phyloP scores from a whole-genome alignment of 768 basidiomycete species.

The Kwoniella europaea region DNA sequence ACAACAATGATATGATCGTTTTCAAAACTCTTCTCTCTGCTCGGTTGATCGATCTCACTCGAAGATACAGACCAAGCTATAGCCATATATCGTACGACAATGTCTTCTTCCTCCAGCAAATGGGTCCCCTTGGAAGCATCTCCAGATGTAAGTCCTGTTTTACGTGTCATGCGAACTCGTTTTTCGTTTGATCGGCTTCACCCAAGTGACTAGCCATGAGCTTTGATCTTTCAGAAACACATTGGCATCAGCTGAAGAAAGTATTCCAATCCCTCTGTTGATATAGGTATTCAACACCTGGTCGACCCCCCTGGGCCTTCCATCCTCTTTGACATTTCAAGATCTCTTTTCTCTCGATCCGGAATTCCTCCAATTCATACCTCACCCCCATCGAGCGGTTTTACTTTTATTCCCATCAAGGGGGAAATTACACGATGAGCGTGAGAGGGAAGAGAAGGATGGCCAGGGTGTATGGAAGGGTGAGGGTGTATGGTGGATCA shows the following conservation, averaged over 20 bases:
- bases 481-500: conserved; percentile 76
- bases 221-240: no score
- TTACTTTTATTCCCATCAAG: conserved; percentile 81
- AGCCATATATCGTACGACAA: conserved; percentile 6
- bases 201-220: no score
- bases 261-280: no score
- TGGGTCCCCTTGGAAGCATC: conserved; percentile 57
- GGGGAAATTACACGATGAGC: conserved; percentile 63
- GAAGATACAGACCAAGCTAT: neutral
- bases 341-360: conserved; percentile 57
- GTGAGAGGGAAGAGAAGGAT: conserved; percentile 67
- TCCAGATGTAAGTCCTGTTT: conserved; percentile 45
- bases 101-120: conserved; percentile 38
- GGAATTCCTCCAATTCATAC: conserved; percentile 73
- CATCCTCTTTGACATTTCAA: conserved; percentile 50
- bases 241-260: no score
- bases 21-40: no score
- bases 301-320: conserved; percentile 52
- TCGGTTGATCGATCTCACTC: no score
- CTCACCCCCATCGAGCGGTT: conserved; percentile 78
- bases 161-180: no score
- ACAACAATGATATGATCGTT: no score
- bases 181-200: no score
- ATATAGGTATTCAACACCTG: conserved; percentile 54
- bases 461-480: conserved; percentile 66